These are phyloP conservation scores for Trichocomaceae sp. DNA, from an alignment of 2,329 filamentous ascomycete genomes.

Conservation along the genomic window DNA sequence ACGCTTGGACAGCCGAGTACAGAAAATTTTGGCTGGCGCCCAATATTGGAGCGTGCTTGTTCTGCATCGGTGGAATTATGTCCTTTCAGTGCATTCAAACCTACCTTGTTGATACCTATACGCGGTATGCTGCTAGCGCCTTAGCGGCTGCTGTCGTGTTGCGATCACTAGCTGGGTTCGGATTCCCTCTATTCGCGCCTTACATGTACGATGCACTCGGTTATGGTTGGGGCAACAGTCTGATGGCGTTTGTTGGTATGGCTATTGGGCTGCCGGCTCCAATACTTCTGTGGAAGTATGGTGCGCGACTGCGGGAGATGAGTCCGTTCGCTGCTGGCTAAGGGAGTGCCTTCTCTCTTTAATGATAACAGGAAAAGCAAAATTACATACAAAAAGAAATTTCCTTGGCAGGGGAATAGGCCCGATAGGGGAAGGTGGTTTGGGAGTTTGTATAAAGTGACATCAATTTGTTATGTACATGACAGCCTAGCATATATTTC, in stretches of 20 bases:
- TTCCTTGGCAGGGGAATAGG: no score
- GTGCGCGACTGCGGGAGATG: slow-evolving; percentile 39
- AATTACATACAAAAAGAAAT: no score
- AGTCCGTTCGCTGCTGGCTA: slow-evolving; percentile 45
- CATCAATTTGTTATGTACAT: no score
- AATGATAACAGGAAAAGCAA: background rate
- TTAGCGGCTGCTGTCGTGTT: slow-evolving; percentile 31
- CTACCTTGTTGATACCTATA: slow-evolving; percentile 38
- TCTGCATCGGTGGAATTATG: slow-evolving; percentile 44
- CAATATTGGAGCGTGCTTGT: slow-evolving; percentile 48
- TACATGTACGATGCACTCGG: slow-evolving; percentile 34
- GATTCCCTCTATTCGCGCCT: slow-evolving; percentile 38
- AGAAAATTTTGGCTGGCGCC: slow-evolving; percentile 50
- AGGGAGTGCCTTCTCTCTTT: background rate
- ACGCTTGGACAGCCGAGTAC: slow-evolving; percentile 51
- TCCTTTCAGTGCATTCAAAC: slow-evolving; percentile 43
- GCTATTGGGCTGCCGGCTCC: slow-evolving; percentile 43
- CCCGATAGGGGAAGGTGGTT: no score
- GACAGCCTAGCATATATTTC: no score
- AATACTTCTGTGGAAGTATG: slow-evolving; percentile 47
- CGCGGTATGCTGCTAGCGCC: slow-evolving; percentile 36
- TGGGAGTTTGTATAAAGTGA: no score
- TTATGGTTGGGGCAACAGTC: slow-evolving; percentile 37
- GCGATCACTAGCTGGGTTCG: slow-evolving; percentile 35
- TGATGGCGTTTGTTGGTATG: slow-evolving; percentile 36